Percentiles rank a stretch among this genome's conserved stretches.
phyloP scores from a whole-genome alignment of 2,329 filamentous ascomycete species.

The Graphiopsis chlorocephala region DNA sequence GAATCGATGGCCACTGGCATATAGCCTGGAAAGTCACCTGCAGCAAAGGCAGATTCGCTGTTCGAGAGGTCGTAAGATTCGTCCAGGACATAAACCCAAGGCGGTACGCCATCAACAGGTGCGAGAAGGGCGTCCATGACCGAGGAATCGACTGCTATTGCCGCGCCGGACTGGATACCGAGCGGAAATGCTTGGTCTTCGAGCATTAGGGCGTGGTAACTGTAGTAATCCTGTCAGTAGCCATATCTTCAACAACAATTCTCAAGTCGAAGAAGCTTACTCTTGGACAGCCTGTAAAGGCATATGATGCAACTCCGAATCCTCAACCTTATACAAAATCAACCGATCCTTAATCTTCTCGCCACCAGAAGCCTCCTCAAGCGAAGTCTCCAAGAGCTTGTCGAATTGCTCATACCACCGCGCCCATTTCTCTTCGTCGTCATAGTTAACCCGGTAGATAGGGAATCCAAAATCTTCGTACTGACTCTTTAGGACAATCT shows the following conservation, averaged over 20 bases:
- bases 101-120: background rate
- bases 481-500: background rate
- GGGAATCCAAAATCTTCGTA: conserved; percentile 2
- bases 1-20: conserved; percentile 5
- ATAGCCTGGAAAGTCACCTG: background rate
- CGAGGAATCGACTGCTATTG: background rate
- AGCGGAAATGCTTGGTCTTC: background rate
- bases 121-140: conserved; percentile 1
- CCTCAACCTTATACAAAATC: background rate
- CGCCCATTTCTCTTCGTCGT: background rate
- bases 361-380: background rate
- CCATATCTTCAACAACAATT: background rate
- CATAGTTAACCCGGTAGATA: conserved; percentile 1
- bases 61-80: background rate
- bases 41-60: background rate
- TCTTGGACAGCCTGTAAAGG: background rate
- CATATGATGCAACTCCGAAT: background rate
- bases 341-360: background rate
- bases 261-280: background rate
- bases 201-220: background rate
- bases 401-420: background rate
- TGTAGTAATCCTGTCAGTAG: background rate
- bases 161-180: background rate
- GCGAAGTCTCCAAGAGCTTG: background rate
- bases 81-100: conserved; percentile 6